Evolutionary conservation across 768 basidiomycete species (phyloP), one percentile per base, ranked within the genome.

Genomic region (Tulasnella calospora): DNA sequence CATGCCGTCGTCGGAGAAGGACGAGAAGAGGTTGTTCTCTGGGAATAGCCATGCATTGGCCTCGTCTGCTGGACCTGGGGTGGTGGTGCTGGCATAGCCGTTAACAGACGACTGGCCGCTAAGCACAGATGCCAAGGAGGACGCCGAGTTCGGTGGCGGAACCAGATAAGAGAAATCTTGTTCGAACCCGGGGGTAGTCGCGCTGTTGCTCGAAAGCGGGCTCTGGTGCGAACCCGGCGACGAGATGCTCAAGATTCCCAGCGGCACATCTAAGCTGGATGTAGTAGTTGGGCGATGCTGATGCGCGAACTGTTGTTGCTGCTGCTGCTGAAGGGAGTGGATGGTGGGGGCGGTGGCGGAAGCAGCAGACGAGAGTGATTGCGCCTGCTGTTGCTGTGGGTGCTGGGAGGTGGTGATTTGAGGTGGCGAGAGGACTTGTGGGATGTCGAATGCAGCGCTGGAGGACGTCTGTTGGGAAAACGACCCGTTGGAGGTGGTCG

Each of bases 211-310:
- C 46, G 46, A 47, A 15, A 61, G 57, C 57, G 57, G 57, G 57
- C n/a, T 61, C 57, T 61, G 57, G n/a, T 61, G 57, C 57, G 23
- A 30, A 13, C 30, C 30, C 57, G 57, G 57, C 7, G 57, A 61
- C 57, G 57, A 61, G 57, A 61, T 61, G 57, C 57, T 61, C 57
- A 61, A 30, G 57, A 61, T 61, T 30, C 57, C 57, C n/a, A 61
- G n/a, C 5, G 57, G 57, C 23, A 61, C 57, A n/a, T 61, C 57
- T 61, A 61, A 61, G 57, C 57, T 61, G 57, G 57, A 61, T 61
- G 57, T 61, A 61, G 57, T 61, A 61, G 57, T 61, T 61, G 57
- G 57, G 57, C 57, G 57, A 61, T 61, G 57, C 57, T 61, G 57
- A 61, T 61, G 57, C 57, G 57, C 57, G 46, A 47, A 47, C 46